Evolutionary conservation across 345 rosid genomes (phyloP).

Genomic region (Brassica incana): DNA sequence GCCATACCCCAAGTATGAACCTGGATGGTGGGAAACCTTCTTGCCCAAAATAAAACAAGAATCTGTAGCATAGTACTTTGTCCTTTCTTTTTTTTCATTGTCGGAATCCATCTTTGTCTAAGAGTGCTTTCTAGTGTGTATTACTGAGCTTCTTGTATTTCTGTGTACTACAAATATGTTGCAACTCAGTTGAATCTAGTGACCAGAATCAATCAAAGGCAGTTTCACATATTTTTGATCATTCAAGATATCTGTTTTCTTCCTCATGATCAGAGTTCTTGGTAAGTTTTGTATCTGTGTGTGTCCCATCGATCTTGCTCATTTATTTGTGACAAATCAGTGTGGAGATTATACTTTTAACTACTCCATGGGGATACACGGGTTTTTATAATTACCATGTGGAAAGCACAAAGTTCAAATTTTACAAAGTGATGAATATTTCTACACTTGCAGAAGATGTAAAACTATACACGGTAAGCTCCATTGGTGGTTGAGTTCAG

Average conservation of each 20-base stretch:
- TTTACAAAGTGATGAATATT: not conserved
- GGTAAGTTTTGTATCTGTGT: not conserved
- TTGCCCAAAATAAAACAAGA: constrained; percentile 56
- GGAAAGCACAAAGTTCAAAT: not conserved
- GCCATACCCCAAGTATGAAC: constrained; percentile 88
- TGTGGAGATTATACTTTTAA: not conserved
- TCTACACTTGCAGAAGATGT: not conserved
- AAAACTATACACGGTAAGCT: no score
- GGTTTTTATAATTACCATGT: no score
- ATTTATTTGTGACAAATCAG: not conserved
- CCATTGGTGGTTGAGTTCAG: not conserved
- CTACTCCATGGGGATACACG: no score
- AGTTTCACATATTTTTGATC: not conserved
- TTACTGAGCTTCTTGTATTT: constrained; percentile 22
- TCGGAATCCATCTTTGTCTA: not conserved
- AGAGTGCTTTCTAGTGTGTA: constrained; percentile 16
- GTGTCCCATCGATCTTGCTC: not conserved
- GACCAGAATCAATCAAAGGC: not conserved
- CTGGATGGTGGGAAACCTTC: constrained; percentile 93
- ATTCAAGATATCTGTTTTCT: not conserved
- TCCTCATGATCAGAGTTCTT: not conserved
- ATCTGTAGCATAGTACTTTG: constrained; percentile 29
- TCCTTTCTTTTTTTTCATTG: not conserved
- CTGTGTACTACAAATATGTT: not conserved
- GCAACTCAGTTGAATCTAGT: constrained; percentile 8